Percentiles rank a stretch among this genome's conserved stretches.
phyloP scores from a whole-genome alignment of 805 yeast species.

The Myxozyma sirexii region DNA sequence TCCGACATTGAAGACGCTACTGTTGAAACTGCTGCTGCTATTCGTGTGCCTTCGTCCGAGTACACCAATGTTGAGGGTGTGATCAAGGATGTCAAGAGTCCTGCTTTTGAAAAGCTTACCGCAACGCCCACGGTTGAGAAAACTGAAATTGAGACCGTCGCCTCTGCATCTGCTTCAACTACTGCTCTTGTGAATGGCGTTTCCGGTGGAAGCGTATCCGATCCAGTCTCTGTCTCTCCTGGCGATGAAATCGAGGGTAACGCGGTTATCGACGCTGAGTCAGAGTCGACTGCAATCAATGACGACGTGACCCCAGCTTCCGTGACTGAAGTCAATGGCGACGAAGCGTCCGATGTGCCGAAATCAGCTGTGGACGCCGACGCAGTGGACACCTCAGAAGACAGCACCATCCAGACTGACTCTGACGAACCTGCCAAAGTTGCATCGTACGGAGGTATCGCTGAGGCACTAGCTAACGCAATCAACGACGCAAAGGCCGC shows the following conservation, averaged over 20 bases:
- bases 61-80: conserved; percentile 1
- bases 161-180: conserved; percentile 6
- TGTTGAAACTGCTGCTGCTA: conserved; percentile 11
- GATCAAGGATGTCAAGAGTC: not conserved
- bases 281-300: not conserved
- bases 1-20: not conserved
- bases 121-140: not conserved
- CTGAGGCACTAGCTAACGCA: conserved; percentile 7
- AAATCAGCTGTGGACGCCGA: not conserved
- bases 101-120: not conserved
- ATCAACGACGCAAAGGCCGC: conserved; percentile 5
- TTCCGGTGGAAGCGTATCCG: not conserved
- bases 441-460: not conserved
- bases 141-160: not conserved
- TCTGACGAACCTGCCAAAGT: not conserved
- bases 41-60: conserved; percentile 1
- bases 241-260: not conserved
- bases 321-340: not conserved
- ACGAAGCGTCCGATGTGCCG: not conserved
- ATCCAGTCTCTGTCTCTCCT: not conserved
- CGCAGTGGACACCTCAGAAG: not conserved
- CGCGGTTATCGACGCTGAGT: not conserved
- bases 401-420: not conserved
- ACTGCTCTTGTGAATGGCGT: conserved; percentile 1
- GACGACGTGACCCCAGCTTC: not conserved